Evolutionary conservation across 2,329 filamentous ascomycete genomes (phyloP), one percentile per base, ranked within the genome.

Genomic region (Gremmenia infestans): DNA sequence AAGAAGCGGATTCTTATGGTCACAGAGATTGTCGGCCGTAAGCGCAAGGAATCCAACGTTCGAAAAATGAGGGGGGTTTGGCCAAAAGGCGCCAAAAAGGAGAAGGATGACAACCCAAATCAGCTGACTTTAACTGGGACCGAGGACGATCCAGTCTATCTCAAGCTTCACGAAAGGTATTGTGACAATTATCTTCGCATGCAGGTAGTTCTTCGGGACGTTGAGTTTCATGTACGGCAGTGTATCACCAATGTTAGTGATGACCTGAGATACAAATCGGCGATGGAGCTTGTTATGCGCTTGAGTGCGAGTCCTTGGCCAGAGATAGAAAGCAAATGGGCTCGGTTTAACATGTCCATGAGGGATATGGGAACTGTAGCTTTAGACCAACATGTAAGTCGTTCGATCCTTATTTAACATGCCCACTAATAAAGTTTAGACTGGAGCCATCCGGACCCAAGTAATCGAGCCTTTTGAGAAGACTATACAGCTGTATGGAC

Each of bases 1-100:
- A 97, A 97, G 76, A 95, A 93, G 74, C 92, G 95, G 52, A 91
- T 93, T 57, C 91, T 97, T 71, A 82, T 96, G 48, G 89, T 97
- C 23, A 91, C 91, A 4, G 88, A 95, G 72, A 92, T 95, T 55
- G 89, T 97, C 32, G 50, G 22, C 43, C 81, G 90, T 55, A 93
- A 93, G 70, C 85, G 89, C 62, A 95, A 95, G 68, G 90, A 96
- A 63, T 93, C 90, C 0, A 91, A 96, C 70, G 87, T 94, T 59
- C 86, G 89, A 57, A 14, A 19, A 12, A 25, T 19, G 25, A 11
- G n/a, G 1, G 22, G 9, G 12, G 19, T 45, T 19, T 12, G 19
- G 17, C 42, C n/a, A 22, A 45, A 22, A 22, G 22, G 19, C 19
- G 19, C 19, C 12, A 45, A 91, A 11, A 55, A 46, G 23, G 67